These are phyloP conservation scores for Escallonia rubra DNA, from an alignment of 129 eudicot genomes.

Conservation along the genomic window DNA sequence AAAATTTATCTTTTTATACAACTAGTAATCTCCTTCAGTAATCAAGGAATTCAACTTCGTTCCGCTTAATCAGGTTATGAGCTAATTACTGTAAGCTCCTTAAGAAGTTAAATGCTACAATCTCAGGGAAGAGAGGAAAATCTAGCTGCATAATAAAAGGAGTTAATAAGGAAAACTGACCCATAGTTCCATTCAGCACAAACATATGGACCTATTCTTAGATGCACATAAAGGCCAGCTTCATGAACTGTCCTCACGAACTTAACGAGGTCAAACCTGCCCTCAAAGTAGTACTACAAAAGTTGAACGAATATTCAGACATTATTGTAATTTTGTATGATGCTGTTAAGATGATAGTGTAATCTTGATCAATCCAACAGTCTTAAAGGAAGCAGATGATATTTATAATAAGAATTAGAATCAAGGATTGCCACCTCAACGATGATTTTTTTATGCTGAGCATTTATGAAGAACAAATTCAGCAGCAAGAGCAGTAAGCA, in stretches of 20 bases:
- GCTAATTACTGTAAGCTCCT: no score
- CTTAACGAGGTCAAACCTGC: slow-evolving; percentile 69
- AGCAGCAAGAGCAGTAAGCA: not conserved
- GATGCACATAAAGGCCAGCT: slow-evolving; percentile 78
- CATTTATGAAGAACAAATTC: not conserved
- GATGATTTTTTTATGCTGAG: not conserved
- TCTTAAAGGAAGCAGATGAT: no score
- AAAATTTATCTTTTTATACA: no score
- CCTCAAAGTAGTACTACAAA: slow-evolving; percentile 63
- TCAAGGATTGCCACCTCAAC: no score
- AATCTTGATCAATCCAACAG: no score
- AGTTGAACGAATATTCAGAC: not conserved
- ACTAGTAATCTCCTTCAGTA: no score
- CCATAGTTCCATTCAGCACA: slow-evolving; percentile 94
- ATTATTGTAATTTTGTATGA: no score
- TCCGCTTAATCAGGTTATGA: no score
- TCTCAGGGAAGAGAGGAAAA: not conserved
- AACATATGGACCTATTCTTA: slow-evolving; percentile 79
- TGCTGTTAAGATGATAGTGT: no score
- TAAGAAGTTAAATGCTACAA: not conserved
- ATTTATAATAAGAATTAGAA: no score
- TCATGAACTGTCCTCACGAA: slow-evolving; percentile 66
- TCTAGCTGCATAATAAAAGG: not conserved
- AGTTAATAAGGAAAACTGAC: slow-evolving; percentile 19
- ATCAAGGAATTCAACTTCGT: no score